These are phyloP conservation scores for Purpureocillium lavendulum DNA, from an alignment of 2,329 filamentous ascomycete genomes.

Conservation along the genomic window DNA sequence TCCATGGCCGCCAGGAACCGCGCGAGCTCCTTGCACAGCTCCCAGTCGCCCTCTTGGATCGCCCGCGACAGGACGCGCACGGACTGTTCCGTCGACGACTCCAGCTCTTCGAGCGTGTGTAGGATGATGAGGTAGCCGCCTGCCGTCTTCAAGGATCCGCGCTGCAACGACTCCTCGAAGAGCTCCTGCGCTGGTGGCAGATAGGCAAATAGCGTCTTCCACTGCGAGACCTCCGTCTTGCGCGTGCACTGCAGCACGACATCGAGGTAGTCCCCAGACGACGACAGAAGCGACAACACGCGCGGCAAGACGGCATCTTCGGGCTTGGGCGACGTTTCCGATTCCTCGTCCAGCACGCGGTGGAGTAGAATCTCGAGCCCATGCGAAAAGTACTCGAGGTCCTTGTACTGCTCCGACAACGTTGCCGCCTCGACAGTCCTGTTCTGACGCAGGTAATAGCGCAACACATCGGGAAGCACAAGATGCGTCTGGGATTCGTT, in stretches of 20 bases:
- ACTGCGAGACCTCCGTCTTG: slow-evolving; percentile 92
- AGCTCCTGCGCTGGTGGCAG: slow-evolving; percentile 83
- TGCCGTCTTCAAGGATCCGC: slow-evolving; percentile 85
- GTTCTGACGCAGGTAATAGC: slow-evolving; percentile 66
- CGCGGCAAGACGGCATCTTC: slow-evolving; percentile 57
- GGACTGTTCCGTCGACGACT: slow-evolving; percentile 64
- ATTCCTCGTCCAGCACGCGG: slow-evolving; percentile 88
- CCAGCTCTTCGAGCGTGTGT: slow-evolving; percentile 69
- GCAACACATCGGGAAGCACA: slow-evolving; percentile 81
- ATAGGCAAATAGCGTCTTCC: slow-evolving; percentile 88
- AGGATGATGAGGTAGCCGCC: slow-evolving; percentile 93
- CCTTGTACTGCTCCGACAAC: slow-evolving; percentile 76
- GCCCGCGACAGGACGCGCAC: slow-evolving; percentile 75
- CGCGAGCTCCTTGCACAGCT: slow-evolving; percentile 88
- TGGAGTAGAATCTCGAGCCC: slow-evolving; percentile 88
- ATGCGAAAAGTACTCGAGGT: slow-evolving; percentile 86
- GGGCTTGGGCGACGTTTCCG: slow-evolving; percentile 59
- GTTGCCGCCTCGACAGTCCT: slow-evolving; percentile 74
- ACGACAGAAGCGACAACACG: slow-evolving; percentile 57
- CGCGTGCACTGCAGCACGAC: slow-evolving; percentile 95
- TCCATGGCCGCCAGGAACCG: slow-evolving; percentile 93
- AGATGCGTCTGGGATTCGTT: slow-evolving; percentile 63
- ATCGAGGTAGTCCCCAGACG: slow-evolving; percentile 80
- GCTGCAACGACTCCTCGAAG: slow-evolving; percentile 83
- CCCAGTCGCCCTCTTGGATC: slow-evolving; percentile 83